These are phyloP conservation scores for Cyclotella cryptica DNA, from an alignment of 108 stramenopile species.

Conservation along the genomic window DNA sequence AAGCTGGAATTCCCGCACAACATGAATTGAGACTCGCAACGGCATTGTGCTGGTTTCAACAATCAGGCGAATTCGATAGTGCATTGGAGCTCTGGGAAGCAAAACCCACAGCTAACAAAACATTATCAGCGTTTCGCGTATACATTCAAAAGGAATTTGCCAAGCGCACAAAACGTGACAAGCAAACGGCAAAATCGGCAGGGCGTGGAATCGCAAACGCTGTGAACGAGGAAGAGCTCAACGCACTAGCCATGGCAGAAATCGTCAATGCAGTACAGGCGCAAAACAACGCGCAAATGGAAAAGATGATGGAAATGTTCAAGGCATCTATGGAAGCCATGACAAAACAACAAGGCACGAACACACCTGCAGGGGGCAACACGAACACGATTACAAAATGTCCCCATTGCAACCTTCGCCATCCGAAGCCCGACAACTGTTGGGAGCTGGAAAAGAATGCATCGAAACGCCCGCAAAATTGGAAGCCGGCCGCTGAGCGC, in stretches of 20 bases:
- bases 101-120: background rate
- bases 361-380: background rate
- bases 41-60: background rate
- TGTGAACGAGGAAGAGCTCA: background rate
- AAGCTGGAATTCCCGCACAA: background rate
- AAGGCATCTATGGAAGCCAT: background rate
- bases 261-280: background rate
- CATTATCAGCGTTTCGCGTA: conserved; percentile 2
- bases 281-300: too few relatives aligned
- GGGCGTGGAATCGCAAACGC: background rate
- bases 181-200: background rate
- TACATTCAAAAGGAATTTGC: conserved; percentile 9
- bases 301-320: too few relatives aligned
- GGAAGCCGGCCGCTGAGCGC: conserved; percentile 4
- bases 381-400: background rate
- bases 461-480: background rate
- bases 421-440: conserved; percentile 7
- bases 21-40: conserved; percentile 7
- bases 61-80: conserved; percentile 4
- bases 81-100: background rate
- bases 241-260: background rate
- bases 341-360: background rate
- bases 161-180: conserved; percentile 1
- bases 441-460: conserved; percentile 9
- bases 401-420: conserved; percentile 1